Percentiles rank a stretch among this genome's conserved stretches.
phyloP scores from a whole-genome alignment of 1,284 basidiomycete genomes.

The Leccinum subfulvum region DNA sequence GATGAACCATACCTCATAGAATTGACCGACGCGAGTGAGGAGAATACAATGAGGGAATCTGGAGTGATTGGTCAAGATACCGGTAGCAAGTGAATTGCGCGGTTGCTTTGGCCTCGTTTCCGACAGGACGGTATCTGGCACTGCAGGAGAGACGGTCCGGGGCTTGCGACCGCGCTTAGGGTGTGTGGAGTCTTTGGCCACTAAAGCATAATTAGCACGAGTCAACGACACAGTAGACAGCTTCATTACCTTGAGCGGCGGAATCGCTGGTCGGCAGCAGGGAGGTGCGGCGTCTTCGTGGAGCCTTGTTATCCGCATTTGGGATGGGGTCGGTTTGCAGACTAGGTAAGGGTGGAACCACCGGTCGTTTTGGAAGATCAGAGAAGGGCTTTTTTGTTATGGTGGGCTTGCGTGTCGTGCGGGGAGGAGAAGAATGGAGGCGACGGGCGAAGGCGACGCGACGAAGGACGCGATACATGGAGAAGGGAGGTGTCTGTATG shows the following conservation, averaged over 20 bases:
- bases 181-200: constrained; percentile 6
- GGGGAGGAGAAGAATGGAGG: constrained; percentile 15
- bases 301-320: constrained; percentile 1
- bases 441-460: constrained; percentile 16
- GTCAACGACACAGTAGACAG: background rate
- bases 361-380: constrained; percentile 52
- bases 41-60: constrained; percentile 87
- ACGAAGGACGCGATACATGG: constrained; percentile 15
- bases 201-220: constrained; percentile 1
- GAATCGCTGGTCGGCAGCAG: background rate
- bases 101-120: constrained; percentile 32
- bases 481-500: constrained; percentile 15
- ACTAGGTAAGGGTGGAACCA: background rate
- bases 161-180: constrained; percentile 25
- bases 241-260: constrained; percentile 10
- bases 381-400: constrained; percentile 51
- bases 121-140: background rate
- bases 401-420: constrained; percentile 15
- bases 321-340: background rate
- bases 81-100: constrained; percentile 59
- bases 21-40: constrained; percentile 89
- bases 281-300: constrained; percentile 5
- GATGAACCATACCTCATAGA: constrained; percentile 75
- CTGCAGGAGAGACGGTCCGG: background rate
- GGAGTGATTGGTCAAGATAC: constrained; percentile 69